Evolutionary conservation across 1,284 basidiomycete genomes (phyloP).

Genomic region (Phylloboletellus chloephorus): DNA sequence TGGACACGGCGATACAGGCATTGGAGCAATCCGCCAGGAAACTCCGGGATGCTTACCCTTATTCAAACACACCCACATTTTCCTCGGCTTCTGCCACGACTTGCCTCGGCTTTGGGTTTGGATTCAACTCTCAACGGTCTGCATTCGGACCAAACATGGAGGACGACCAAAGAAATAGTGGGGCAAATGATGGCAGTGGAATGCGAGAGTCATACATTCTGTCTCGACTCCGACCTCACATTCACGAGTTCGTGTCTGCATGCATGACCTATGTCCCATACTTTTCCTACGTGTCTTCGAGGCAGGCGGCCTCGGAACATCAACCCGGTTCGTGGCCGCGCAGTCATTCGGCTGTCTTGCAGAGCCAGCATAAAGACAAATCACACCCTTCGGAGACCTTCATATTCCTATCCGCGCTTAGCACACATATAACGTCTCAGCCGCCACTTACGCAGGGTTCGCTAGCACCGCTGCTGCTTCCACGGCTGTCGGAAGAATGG

Average conservation of each 20-base stretch:
- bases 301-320: conserved; percentile 20
- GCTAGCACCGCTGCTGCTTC: conserved; percentile 51
- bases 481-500: conserved; percentile 68
- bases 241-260: conserved; percentile 67
- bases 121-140: conserved; percentile 25
- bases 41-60: conserved; percentile 74
- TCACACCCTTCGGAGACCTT: conserved; percentile 69
- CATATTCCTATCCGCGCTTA: conserved; percentile 61
- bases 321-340: conserved; percentile 29
- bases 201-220: conserved; percentile 78
- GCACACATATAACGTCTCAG: conserved; percentile 60
- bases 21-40: conserved; percentile 62
- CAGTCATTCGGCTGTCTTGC: conserved; percentile 40
- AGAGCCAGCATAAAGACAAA: conserved; percentile 54
- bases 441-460: conserved; percentile 58
- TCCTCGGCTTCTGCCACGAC: conserved; percentile 33
- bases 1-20: conserved; percentile 67
- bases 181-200: conserved; percentile 32
- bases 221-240: conserved; percentile 66
- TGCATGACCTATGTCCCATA: conserved; percentile 77
- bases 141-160: conserved; percentile 24
- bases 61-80: conserved; percentile 49
- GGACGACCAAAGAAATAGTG: conserved; percentile 23
- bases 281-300: conserved; percentile 54
- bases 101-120: conserved; percentile 48